These are phyloP conservation scores for Flaveria bidentis DNA, from an alignment of 129 eudicot species.

Conservation along the genomic window DNA sequence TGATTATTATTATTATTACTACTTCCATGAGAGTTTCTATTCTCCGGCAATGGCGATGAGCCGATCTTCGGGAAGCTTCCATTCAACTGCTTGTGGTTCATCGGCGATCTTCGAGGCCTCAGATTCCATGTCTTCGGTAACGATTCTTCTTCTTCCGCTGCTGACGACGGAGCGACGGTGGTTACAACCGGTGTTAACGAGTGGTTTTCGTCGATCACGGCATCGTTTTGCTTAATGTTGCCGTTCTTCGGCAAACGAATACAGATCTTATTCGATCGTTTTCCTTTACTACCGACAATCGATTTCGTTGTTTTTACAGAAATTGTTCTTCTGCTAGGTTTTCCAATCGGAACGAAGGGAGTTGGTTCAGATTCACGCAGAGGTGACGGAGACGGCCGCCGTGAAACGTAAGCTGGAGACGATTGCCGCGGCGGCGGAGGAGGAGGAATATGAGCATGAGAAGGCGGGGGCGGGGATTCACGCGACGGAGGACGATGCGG, in stretches of 20 bases:
- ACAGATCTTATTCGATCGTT: conserved; percentile 44
- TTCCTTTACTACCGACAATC: conserved; percentile 15
- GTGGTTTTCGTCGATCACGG: conserved; percentile 34
- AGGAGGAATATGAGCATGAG: background rate
- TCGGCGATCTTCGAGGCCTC: conserved; percentile 60
- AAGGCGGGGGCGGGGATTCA: background rate
- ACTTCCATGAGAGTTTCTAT: background rate
- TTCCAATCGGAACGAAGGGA: conserved; percentile 19
- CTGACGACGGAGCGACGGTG: conserved; percentile 13
- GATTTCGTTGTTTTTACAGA: conserved; percentile 6
- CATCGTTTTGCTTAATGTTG: conserved; percentile 23
- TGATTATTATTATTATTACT: too few relatives aligned
- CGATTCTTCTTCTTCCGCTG: conserved; percentile 42
- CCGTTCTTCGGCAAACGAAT: conserved; percentile 35
- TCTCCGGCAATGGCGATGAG: conserved; percentile 40
- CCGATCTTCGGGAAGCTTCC: conserved; percentile 22
- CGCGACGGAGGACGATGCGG: conserved; percentile 30
- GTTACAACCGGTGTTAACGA: background rate
- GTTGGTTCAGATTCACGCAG: conserved; percentile 38
- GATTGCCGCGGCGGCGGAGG: conserved; percentile 29
- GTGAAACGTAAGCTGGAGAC: conserved; percentile 29
- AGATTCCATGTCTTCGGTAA: conserved; percentile 68
- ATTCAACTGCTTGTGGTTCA: conserved; percentile 36
- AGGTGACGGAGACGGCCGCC: conserved; percentile 31
- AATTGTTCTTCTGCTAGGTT: background rate